Evolutionary conservation across 768 basidiomycete species (phyloP).

Genomic region (Lactarius quietus): DNA sequence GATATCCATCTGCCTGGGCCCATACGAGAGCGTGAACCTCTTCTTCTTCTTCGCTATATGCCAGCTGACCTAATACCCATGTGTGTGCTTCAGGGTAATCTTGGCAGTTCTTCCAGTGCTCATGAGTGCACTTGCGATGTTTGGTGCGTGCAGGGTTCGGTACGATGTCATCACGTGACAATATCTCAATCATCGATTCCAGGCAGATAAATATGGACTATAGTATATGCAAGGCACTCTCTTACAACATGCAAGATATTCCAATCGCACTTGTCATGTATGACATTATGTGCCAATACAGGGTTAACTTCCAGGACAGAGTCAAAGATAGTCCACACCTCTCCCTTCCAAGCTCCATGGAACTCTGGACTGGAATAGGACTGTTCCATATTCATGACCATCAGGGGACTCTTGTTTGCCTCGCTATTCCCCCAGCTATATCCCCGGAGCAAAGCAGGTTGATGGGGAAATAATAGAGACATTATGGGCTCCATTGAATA

Average conservation of each 20-base stretch:
- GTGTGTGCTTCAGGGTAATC: no score
- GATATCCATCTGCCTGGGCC: no score
- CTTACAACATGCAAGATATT: not conserved
- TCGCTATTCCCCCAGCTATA: constrained; percentile 30
- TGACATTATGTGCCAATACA: not conserved
- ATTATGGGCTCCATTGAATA: constrained; percentile 34
- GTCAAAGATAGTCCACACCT: not conserved
- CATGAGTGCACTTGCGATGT: no score
- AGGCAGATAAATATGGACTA: not conserved
- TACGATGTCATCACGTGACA: no score
- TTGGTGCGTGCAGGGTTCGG: no score
- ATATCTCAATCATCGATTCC: no score
- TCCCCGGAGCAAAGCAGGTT: constrained; percentile 31
- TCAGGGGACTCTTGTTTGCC: not conserved
- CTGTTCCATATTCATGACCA: constrained; percentile 34
- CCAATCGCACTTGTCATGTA: not conserved
- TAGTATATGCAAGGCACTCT: not conserved
- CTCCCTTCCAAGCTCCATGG: not conserved
- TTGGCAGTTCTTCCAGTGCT: no score
- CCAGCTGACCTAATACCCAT: no score
- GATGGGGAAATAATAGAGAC: constrained; percentile 38
- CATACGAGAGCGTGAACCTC: no score
- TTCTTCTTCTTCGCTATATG: no score
- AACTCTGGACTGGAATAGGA: constrained; percentile 26
- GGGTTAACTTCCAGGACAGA: not conserved